Base-by-base conservation (phyloP, 306 rosid genomes). In the Echinosophora koreensis region DNA sequence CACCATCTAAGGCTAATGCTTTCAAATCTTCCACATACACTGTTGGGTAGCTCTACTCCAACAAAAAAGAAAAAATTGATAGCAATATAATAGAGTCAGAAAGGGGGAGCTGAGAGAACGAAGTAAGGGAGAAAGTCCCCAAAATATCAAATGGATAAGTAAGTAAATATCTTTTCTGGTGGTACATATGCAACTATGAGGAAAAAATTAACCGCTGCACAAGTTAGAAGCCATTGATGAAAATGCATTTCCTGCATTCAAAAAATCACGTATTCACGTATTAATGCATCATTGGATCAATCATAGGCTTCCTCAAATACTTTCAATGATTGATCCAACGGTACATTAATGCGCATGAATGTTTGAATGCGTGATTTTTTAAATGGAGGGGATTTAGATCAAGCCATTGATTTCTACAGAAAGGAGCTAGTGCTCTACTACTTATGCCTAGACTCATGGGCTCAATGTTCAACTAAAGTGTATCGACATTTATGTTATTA, bases 41-140 rank as follows among this genome's bases (percentile, higher is more conserved):
- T 44, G 94, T 89, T 71, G 98, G 97, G 41, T 89, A 94, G 86
- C 97, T 90, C 98, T 94, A 86, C 34, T 58, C 83, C 82, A 82
- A 46, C 61, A n/a, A 61, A 68, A 17, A 28, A 41, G 12, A 61
- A 68, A 17, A 28, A 41, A 62, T 18, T 4, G 55, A 52, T 39
- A 34, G 27, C 12, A 22, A 52, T 54, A 59, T 37, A 16, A 56
- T 13, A 18, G 11, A 32, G 39, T 79, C 54, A 74, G 56, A 49
- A 57, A 30, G 72, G 8, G 63, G 51, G 16, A 61, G 42, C 27
- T 41, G 69, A 52, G 12, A 34, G 15, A 65, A 41, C 30, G 56
- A 34, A 41, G 18, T 22, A 15, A 41, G 67, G 28, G 13, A 42
- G 27, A 56, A 22, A 27, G 10, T 8, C 5, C 4, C 30, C 67